Conservation (phyloP, 2,329 filamentous ascomycete species). For the Fusarium sp. region DNA sequence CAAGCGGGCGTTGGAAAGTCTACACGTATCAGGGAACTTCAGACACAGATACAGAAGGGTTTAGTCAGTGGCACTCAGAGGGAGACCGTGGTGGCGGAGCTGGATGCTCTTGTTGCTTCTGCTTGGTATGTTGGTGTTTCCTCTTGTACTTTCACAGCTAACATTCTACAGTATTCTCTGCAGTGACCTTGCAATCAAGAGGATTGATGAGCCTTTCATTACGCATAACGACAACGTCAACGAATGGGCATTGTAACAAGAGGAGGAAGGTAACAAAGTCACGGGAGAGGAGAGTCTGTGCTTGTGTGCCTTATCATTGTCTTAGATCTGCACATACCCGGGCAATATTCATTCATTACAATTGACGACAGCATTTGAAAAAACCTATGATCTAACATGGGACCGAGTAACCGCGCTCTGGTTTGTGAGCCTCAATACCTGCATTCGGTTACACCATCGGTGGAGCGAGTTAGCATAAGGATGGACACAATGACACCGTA, state of each 20-base stretch:
- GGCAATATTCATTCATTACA: constrained; percentile 28
- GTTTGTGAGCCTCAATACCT: constrained; percentile 38
- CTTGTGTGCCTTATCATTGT: constrained; percentile 32
- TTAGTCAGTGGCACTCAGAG: constrained; percentile 74
- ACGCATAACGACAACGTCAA: constrained; percentile 74
- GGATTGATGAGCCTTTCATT: constrained; percentile 93
- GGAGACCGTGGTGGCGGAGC: constrained; percentile 84
- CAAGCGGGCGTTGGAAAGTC: constrained; percentile 79
- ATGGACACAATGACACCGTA: constrained; percentile 60
- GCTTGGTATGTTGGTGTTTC: constrained; percentile 72
- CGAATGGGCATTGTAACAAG: constrained; percentile 77
- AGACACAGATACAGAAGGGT: constrained; percentile 82
- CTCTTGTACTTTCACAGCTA: background rate
- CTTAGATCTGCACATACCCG: constrained; percentile 44
- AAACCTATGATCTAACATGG: background rate
- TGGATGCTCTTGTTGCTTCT: constrained; percentile 91
- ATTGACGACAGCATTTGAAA: background rate
- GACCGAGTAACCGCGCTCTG: background rate
- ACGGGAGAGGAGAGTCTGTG: too few species aligned
- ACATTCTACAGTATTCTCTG: constrained; percentile 78
- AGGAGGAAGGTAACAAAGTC: constrained; percentile 3
- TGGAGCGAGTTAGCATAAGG: constrained; percentile 58
- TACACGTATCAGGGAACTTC: constrained; percentile 84
- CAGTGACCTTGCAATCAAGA: constrained; percentile 92
- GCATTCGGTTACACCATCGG: constrained; percentile 51